These are phyloP conservation scores for Ballota nigra DNA, from an alignment of 257 asterid genomes.

Conservation along the genomic window DNA sequence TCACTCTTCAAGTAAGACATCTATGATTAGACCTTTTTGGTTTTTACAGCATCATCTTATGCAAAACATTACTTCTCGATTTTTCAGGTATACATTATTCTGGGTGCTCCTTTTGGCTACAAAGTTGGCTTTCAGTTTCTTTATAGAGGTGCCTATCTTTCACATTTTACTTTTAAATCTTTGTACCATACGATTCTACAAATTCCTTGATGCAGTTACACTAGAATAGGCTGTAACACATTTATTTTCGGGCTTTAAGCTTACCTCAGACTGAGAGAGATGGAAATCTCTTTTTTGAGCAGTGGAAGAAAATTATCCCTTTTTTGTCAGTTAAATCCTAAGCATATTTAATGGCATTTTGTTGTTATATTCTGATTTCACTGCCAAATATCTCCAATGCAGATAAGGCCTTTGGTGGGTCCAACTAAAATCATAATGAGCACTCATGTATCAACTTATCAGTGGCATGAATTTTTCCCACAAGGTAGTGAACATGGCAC, in stretches of 20 bases:
- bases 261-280: background rate
- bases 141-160: slow-evolving; percentile 61
- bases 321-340: background rate
- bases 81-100: slow-evolving; percentile 78
- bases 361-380: background rate
- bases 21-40: background rate
- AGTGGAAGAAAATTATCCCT: background rate
- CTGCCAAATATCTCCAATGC: slow-evolving; percentile 30
- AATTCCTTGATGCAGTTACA: slow-evolving; percentile 16
- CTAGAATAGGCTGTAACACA: background rate
- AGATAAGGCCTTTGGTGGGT: slow-evolving; percentile 81
- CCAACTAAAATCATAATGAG: slow-evolving; percentile 78
- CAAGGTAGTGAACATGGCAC: slow-evolving; percentile 44
- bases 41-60: slow-evolving; percentile 12
- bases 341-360: background rate
- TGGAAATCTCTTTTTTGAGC: background rate
- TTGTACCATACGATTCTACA: background rate
- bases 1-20: slow-evolving; percentile 84
- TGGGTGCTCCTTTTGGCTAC: slow-evolving; percentile 78
- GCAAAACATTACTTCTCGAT: slow-evolving; percentile 1
- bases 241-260: background rate
- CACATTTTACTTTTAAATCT: slow-evolving; percentile 13
- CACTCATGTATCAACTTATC: slow-evolving; percentile 58
- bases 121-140: slow-evolving; percentile 81
- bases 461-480: slow-evolving; percentile 97